Conservation (phyloP, 495 filamentous ascomycete species). For the Penicillium soppii region DNA sequence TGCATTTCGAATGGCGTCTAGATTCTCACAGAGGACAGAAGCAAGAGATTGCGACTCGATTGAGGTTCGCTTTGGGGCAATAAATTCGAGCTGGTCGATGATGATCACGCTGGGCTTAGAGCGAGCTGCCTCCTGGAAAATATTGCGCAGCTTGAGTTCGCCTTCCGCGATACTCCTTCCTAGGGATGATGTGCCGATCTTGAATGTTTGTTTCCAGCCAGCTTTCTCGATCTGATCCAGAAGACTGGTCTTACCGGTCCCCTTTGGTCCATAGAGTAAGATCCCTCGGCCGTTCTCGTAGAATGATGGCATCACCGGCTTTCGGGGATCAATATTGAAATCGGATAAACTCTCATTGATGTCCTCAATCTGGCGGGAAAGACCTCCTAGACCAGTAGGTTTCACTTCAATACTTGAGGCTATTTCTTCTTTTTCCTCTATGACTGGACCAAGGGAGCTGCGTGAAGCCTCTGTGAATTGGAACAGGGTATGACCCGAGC, state of each 20-base stretch:
- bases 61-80: conserved; percentile 63
- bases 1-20: conserved; percentile 42
- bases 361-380: conserved; percentile 59
- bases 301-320: conserved; percentile 40
- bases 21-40: conserved; percentile 40
- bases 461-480: conserved; percentile 33
- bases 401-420: conserved; percentile 26
- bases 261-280: conserved; percentile 77
- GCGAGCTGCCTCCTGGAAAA: conserved; percentile 69
- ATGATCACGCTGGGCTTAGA: conserved; percentile 79
- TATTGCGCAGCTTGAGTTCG: conserved; percentile 58
- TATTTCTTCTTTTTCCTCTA: conserved; percentile 13
- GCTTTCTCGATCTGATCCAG: conserved; percentile 64
- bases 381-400: conserved; percentile 55
- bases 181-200: conserved; percentile 57
- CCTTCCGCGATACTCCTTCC: conserved; percentile 38
- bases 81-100: conserved; percentile 75
- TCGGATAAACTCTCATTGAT: conserved; percentile 66
- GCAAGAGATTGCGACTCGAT: conserved; percentile 38
- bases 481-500: conserved; percentile 33
- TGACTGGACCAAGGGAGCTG: conserved; percentile 32
- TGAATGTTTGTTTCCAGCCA: conserved; percentile 66
- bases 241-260: conserved; percentile 78
- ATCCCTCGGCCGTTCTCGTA: conserved; percentile 54
- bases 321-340: conserved; percentile 44